These are phyloP conservation scores for Lepiota venenata DNA, from an alignment of 768 basidiomycete genomes.

Conservation along the genomic window DNA sequence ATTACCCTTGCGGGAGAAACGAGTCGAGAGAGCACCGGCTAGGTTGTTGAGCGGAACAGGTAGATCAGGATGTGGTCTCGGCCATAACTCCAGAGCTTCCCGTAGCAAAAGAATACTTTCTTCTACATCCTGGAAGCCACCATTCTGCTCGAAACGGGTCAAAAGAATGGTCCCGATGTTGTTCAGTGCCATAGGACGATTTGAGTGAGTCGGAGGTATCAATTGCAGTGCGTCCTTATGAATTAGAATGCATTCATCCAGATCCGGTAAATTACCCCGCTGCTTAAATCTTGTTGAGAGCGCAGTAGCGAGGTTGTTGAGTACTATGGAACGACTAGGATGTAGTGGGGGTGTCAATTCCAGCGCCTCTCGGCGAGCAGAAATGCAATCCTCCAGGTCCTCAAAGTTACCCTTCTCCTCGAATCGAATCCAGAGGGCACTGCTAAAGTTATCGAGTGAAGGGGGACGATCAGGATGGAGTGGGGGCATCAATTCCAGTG, in stretches of 20 bases:
- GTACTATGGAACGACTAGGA: too few relatives aligned
- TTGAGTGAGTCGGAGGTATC: not conserved
- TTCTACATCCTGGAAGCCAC: not conserved
- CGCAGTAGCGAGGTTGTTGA: not conserved
- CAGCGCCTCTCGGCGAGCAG: too few relatives aligned
- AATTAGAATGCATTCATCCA: not conserved
- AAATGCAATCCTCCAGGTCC: too few relatives aligned
- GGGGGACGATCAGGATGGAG: too few relatives aligned
- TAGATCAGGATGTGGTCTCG: not conserved
- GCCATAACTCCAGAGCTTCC: not conserved
- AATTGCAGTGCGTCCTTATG: not conserved
- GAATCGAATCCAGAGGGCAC: too few relatives aligned
- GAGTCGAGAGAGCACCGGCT: not conserved
- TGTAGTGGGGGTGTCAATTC: too few relatives aligned
- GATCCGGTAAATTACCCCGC: not conserved
- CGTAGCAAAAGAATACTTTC: not conserved
- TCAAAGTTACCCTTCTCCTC: too few relatives aligned
- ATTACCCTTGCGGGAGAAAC: not conserved
- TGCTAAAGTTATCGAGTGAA: too few relatives aligned
- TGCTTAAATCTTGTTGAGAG: not conserved
- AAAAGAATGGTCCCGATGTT: too few relatives aligned
- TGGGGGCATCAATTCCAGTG: too few relatives aligned
- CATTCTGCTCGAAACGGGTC: too few relatives aligned
- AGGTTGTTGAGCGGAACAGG: not conserved
- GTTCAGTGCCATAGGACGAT: too few relatives aligned